These are phyloP conservation scores for Colletotrichum chrysophilum DNA, from an alignment of 2,329 filamentous ascomycete species.

Conservation along the genomic window DNA sequence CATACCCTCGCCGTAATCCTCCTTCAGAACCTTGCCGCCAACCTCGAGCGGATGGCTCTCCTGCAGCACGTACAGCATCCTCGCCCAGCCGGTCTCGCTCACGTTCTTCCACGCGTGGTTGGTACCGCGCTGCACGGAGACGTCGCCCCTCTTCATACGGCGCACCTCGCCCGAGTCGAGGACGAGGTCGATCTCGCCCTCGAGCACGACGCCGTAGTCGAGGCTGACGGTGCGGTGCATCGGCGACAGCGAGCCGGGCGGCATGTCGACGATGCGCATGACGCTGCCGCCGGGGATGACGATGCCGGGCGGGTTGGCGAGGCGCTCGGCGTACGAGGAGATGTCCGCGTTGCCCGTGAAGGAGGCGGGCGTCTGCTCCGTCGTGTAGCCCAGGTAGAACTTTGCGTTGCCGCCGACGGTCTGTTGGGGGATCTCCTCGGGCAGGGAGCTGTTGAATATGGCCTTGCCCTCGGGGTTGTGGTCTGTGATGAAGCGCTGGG, in stretches of 20 bases:
- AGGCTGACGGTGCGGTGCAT: conserved; percentile 61
- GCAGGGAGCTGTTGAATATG: conserved; percentile 34
- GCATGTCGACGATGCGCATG: conserved; percentile 53
- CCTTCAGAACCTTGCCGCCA: conserved; percentile 1
- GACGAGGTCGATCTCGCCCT: conserved; percentile 56
- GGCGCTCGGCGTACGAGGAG: conserved; percentile 24
- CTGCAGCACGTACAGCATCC: conserved; percentile 46
- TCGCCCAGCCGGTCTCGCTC: conserved; percentile 46
- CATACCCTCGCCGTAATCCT: conserved; percentile 26
- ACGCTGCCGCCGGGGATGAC: conserved; percentile 43
- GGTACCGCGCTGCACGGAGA: conserved; percentile 61
- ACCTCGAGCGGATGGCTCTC: conserved; percentile 22
- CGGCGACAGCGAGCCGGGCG: conserved; percentile 35
- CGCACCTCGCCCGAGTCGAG: conserved; percentile 55
- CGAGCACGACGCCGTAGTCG: conserved; percentile 61
- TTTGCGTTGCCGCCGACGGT: conserved; percentile 22
- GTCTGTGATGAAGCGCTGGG: conserved; percentile 35
- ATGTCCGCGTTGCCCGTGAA: conserved; percentile 26
- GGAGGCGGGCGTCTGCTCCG: conserved; percentile 26
- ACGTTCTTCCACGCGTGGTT: conserved; percentile 59
- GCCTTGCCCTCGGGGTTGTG: conserved; percentile 37
- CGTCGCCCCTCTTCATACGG: conserved; percentile 53
- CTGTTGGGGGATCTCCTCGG: conserved; percentile 24
- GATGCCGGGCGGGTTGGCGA: conserved; percentile 29
- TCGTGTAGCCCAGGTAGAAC: conserved; percentile 31